Evolutionary conservation across 805 yeast genomes (phyloP).

Genomic region (Candida saitoana): DNA sequence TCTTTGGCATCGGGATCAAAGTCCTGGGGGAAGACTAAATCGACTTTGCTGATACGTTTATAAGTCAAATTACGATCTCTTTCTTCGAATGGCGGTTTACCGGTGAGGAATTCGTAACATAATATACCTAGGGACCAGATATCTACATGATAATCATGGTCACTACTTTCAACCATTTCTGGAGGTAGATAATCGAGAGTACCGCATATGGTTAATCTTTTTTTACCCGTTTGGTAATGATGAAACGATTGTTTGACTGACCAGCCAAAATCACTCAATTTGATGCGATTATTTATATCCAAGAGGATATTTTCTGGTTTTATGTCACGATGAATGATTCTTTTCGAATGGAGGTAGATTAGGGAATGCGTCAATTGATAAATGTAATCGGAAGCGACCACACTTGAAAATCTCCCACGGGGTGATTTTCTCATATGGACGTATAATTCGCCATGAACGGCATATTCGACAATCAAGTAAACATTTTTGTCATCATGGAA

Average conservation of each 20-base stretch:
- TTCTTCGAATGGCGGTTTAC: conserved; percentile 91
- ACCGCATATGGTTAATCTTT: conserved; percentile 85
- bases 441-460: conserved; percentile 83
- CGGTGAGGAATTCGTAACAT: conserved; percentile 80
- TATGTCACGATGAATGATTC: conserved; percentile 86
- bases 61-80: conserved; percentile 72
- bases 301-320: conserved; percentile 90
- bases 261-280: conserved; percentile 96
- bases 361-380: conserved; percentile 82
- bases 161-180: conserved; percentile 83
- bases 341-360: conserved; percentile 68
- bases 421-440: conserved; percentile 53
- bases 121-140: conserved; percentile 91
- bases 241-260: conserved; percentile 44
- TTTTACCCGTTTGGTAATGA: conserved; percentile 28
- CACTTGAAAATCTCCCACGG: conserved; percentile 65
- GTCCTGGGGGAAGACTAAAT: conserved; percentile 65
- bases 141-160: conserved; percentile 76
- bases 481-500: conserved; percentile 80
- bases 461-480: conserved; percentile 79
- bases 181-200: conserved; percentile 94
- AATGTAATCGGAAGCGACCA: conserved; percentile 71
- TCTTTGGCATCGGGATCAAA: conserved; percentile 75
- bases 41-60: conserved; percentile 73
- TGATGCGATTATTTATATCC: conserved; percentile 70